A percentile compares a stretch with the other conserved stretches of the same genome.
phyloP scores from a whole-genome alignment of 75 land plant genomes.

The Isoetes taiwanensis region DNA sequence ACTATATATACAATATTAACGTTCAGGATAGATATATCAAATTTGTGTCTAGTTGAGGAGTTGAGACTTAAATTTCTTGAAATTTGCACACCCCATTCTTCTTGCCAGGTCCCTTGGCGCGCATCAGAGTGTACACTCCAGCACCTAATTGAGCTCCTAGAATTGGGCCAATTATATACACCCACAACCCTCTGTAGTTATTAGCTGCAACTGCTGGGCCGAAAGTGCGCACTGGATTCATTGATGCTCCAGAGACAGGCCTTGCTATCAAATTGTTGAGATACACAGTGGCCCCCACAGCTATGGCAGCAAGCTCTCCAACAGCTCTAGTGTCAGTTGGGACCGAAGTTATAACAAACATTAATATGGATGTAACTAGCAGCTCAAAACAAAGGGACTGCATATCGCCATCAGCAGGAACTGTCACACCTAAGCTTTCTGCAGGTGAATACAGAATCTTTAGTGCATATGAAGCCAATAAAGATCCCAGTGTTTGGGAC shows the following conservation, averaged over 20 bases:
- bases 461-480: background rate
- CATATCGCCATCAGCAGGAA: background rate
- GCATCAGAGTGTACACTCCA: background rate
- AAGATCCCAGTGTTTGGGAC: background rate
- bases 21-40: too few species aligned
- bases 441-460: background rate
- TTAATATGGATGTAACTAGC: background rate
- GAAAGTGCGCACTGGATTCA: background rate
- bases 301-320: constrained; percentile 6
- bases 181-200: background rate
- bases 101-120: background rate
- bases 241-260: constrained; percentile 1
- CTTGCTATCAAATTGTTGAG: background rate
- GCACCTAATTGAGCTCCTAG: constrained; percentile 4
- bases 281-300: constrained; percentile 4
- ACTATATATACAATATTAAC: too few species aligned
- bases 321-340: constrained; percentile 4
- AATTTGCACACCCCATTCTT: too few species aligned
- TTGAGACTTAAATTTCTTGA: too few species aligned
- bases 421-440: background rate
- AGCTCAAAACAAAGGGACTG: background rate
- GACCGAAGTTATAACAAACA: background rate
- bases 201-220: constrained; percentile 1
- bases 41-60: too few species aligned
- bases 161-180: constrained; percentile 1